Percentiles rank a stretch among this genome's conserved stretches.
These are phyloP conservation scores for Plectosphaerella plurivora DNA, from an alignment of 2,329 filamentous ascomycete genomes.

Conservation along the genomic window DNA sequence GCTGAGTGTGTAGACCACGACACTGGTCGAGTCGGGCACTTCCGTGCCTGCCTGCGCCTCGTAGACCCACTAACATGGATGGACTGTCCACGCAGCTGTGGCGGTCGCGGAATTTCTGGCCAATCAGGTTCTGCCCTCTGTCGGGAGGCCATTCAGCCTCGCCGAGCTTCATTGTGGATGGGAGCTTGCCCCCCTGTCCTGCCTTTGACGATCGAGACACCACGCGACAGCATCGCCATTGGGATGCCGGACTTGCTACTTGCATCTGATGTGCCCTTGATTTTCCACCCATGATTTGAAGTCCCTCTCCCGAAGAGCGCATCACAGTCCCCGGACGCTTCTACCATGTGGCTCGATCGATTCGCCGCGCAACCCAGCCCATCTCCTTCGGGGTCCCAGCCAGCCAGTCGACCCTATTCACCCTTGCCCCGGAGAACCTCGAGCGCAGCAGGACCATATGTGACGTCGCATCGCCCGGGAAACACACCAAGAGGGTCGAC, in stretches of 20 bases:
- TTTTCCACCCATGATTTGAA: not conserved
- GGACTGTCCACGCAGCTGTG: not conserved
- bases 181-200: too few species aligned
- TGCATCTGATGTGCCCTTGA: too few species aligned
- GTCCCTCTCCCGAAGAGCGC: not conserved
- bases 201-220: too few species aligned
- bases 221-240: too few species aligned
- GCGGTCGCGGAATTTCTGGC: not conserved
- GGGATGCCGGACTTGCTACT: too few species aligned
- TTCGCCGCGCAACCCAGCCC: constrained; percentile 65
- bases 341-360: constrained; percentile 83
- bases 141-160: not conserved
- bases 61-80: too few species aligned
- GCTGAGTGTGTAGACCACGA: too few species aligned
- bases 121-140: not conserved
- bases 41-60: too few species aligned
- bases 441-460: constrained; percentile 63
- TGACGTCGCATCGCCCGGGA: constrained; percentile 63
- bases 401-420: constrained; percentile 65
- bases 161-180: not conserved
- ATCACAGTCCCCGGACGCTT: not conserved
- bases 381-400: constrained; percentile 45
- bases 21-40: too few species aligned
- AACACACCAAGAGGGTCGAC: constrained; percentile 71
- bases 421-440: constrained; percentile 65